phyloP scores from a whole-genome alignment of 2,329 filamentous ascomycete genomes.

The Fusarium tupiense region DNA sequence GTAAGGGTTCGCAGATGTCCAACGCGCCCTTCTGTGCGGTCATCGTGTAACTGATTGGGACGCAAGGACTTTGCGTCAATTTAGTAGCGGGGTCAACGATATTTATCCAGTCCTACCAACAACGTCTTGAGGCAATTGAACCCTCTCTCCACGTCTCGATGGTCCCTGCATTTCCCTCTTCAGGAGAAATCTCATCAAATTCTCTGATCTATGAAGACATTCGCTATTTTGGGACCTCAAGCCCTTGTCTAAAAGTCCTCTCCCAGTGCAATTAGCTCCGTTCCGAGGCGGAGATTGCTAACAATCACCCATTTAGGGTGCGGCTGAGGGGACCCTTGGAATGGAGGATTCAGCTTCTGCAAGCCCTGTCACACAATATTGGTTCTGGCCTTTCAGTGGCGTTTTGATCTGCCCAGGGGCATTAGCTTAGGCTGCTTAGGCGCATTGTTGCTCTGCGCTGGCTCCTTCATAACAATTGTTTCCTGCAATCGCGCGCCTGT shows the following conservation, averaged over 20 bases:
- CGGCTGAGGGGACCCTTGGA: neutral
- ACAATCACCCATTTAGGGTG: neutral
- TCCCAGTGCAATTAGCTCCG: neutral
- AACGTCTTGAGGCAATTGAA: neutral
- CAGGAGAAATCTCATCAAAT: no score
- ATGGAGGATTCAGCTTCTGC: neutral
- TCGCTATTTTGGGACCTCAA: neutral
- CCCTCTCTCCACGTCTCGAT: fast-evolving
- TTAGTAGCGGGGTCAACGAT: neutral
- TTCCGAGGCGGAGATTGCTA: neutral
- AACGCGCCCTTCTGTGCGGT: neutral
- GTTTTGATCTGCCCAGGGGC: neutral
- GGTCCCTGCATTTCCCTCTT: neutral
- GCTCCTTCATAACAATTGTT: neutral
- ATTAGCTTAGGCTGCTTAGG: no score
- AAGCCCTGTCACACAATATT: neutral
- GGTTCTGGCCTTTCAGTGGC: neutral
- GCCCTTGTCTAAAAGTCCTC: no score
- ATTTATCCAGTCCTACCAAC: neutral
- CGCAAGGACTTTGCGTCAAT: neutral
- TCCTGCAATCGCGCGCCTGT: neutral
- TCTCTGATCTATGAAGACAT: neutral
- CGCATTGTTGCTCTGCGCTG: neutral
- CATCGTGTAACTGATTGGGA: neutral
- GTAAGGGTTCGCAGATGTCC: neutral